These are phyloP conservation scores for Phaeotremella fagi DNA, from an alignment of 768 basidiomycete genomes.

Conservation along the genomic window DNA sequence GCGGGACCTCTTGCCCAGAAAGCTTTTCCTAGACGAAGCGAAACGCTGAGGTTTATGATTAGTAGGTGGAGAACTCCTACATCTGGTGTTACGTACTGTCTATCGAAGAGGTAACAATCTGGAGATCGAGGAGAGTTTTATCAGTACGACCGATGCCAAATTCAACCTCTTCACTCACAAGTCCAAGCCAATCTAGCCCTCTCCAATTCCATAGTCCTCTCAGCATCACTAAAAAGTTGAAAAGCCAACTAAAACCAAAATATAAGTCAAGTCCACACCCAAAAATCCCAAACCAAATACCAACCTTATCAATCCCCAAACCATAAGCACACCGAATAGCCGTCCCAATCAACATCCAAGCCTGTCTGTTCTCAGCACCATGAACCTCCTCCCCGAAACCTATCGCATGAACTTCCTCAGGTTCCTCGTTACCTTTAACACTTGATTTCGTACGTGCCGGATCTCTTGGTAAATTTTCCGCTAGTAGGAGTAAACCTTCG, in stretches of 20 bases:
- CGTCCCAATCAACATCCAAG: slow-evolving; percentile 45
- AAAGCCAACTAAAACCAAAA: slow-evolving; percentile 12
- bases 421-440: slow-evolving; percentile 1
- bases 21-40: slow-evolving; percentile 40
- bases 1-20: slow-evolving; percentile 45
- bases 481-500: slow-evolving; percentile 40
- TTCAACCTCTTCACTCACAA: slow-evolving; percentile 24
- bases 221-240: slow-evolving; percentile 25
- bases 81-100: slow-evolving; percentile 28
- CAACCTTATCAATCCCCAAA: slow-evolving; percentile 40
- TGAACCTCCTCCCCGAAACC: slow-evolving; percentile 35
- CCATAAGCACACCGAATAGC: slow-evolving; percentile 44
- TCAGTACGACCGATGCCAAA: background rate
- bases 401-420: slow-evolving; percentile 19
- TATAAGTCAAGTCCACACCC: slow-evolving; percentile 2
- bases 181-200: slow-evolving; percentile 44
- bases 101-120: slow-evolving; percentile 47
- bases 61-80: background rate
- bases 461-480: slow-evolving; percentile 43
- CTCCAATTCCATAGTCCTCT: slow-evolving; percentile 33
- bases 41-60: slow-evolving; percentile 17
- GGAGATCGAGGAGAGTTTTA: background rate
- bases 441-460: slow-evolving; percentile 8
- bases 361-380: slow-evolving; percentile 44
- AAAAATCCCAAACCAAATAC: background rate